A percentile compares a stretch with the other conserved stretches of the same genome.
Conservation (phyloP, 192 early-diverging fungal genomes). For the Diversispora eburnea region DNA sequence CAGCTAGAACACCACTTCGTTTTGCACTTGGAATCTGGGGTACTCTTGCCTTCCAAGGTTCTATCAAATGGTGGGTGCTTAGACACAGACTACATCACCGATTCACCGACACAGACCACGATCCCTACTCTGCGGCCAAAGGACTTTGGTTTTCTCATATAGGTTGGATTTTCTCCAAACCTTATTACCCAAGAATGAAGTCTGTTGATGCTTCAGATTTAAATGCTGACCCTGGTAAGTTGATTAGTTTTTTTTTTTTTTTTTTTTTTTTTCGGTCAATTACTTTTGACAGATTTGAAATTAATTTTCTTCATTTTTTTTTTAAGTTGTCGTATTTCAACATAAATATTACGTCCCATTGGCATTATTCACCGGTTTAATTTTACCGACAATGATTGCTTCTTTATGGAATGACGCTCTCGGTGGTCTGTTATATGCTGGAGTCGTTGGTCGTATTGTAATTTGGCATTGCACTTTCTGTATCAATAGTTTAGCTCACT, state of each 20-base stretch:
- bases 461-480: slow-evolving; percentile 85
- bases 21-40: slow-evolving; percentile 56
- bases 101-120: slow-evolving; percentile 59
- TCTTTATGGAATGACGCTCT: slow-evolving; percentile 78
- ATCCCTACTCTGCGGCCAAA: slow-evolving; percentile 75
- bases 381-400: slow-evolving; percentile 74
- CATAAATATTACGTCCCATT: slow-evolving; percentile 71
- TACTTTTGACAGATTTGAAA: no score
- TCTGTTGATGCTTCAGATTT: slow-evolving; percentile 76
- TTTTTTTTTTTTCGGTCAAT: no score
- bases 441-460: slow-evolving; percentile 61
- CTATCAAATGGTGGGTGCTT: slow-evolving; percentile 79
- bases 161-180: slow-evolving; percentile 77
- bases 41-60: slow-evolving; percentile 73
- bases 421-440: slow-evolving; percentile 77
- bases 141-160: slow-evolving; percentile 78
- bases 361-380: slow-evolving; percentile 65
- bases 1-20: slow-evolving; percentile 54
- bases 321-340: slow-evolving; percentile 61
- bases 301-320: no score
- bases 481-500: slow-evolving; percentile 81
- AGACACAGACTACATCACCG: slow-evolving; percentile 79
- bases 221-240: slow-evolving; percentile 54
- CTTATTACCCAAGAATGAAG: slow-evolving; percentile 62
- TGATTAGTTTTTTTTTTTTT: no score